phyloP scores from a whole-genome alignment of 2,329 filamentous ascomycete species.

The Diaporthe sp. region DNA sequence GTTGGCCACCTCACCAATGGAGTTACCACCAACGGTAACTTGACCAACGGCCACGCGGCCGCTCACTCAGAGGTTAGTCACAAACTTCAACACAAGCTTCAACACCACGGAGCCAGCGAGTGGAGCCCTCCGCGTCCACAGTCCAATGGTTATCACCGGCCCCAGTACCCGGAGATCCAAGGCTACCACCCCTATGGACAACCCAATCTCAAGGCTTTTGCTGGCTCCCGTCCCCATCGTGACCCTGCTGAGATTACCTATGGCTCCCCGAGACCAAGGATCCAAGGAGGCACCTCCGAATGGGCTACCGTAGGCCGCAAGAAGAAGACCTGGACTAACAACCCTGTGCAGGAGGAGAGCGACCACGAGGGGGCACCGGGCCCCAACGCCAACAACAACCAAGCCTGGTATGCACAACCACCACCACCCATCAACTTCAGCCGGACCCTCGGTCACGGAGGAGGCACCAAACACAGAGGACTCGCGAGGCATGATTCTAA shows the following conservation, averaged over 20 bases:
- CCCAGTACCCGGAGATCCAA: not conserved
- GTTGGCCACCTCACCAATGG: slow-evolving; percentile 2
- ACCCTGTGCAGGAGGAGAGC: not conserved
- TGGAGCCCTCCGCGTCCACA: slow-evolving; percentile 14
- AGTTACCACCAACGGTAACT: not conserved
- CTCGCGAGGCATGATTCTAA: not conserved
- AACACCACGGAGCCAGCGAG: not conserved
- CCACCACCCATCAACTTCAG: not conserved
- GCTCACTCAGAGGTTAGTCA: slow-evolving; percentile 25
- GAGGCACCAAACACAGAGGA: not conserved
- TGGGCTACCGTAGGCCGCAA: not conserved
- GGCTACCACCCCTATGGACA: not conserved
- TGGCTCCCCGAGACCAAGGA: slow-evolving; percentile 19
- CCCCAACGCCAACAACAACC: not conserved
- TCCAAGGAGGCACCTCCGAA: not conserved
- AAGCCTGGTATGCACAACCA: slow-evolving; percentile 15
- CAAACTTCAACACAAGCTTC: not conserved
- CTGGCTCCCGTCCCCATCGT: not conserved
- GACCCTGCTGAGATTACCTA: slow-evolving; percentile 17
- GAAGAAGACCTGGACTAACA: slow-evolving; percentile 1
- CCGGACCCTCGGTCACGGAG: not conserved
- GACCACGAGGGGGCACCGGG: not conserved
- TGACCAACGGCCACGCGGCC: not conserved
- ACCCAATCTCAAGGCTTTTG: not conserved
- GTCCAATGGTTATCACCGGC: not conserved